Percentiles rank a stretch among this genome's conserved stretches.
Evolutionary conservation across 345 rosid genomes (phyloP).

Genomic region (Gossypioides kirkii): DNA sequence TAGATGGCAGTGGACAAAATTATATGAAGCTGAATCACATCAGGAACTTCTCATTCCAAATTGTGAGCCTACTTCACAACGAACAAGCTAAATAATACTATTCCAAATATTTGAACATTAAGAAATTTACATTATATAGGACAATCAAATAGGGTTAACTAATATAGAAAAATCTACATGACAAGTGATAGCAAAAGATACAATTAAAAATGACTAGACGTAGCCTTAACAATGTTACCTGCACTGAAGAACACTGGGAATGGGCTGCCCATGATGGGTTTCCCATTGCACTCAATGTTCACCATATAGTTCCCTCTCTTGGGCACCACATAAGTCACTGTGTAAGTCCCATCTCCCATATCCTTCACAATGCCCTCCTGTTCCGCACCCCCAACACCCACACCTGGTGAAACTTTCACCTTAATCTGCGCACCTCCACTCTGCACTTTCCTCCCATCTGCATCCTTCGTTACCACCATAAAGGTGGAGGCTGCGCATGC

Average conservation of each 20-base stretch:
- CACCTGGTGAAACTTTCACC: slow-evolving; percentile 84
- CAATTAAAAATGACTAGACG: background rate
- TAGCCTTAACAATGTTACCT: slow-evolving; percentile 38
- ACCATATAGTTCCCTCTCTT: slow-evolving; percentile 98
- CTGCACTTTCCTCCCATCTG: slow-evolving; percentile 78
- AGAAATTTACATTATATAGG: background rate
- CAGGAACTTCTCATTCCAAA: background rate
- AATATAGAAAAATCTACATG: background rate
- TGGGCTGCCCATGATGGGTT: slow-evolving; percentile 91
- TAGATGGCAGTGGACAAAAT: background rate
- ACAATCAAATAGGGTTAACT: background rate
- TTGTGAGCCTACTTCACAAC: background rate
- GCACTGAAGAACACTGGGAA: slow-evolving; percentile 98
- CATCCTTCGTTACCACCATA: slow-evolving; percentile 74
- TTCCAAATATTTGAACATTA: background rate
- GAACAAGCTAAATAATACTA: background rate
- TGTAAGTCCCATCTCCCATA: slow-evolving; percentile 90
- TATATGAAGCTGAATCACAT: background rate
- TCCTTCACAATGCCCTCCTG: slow-evolving; percentile 93
- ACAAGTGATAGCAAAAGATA: background rate
- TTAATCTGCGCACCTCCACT: slow-evolving; percentile 67
- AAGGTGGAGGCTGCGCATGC: slow-evolving; percentile 85
- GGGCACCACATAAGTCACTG: slow-evolving; percentile 87
- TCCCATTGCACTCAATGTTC: slow-evolving; percentile 77
- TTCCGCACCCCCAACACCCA: slow-evolving; percentile 90